Base-by-base conservation (phyloP, 176 grass and related monocot genomes). In the Ampelocalamus luodianensis region DNA sequence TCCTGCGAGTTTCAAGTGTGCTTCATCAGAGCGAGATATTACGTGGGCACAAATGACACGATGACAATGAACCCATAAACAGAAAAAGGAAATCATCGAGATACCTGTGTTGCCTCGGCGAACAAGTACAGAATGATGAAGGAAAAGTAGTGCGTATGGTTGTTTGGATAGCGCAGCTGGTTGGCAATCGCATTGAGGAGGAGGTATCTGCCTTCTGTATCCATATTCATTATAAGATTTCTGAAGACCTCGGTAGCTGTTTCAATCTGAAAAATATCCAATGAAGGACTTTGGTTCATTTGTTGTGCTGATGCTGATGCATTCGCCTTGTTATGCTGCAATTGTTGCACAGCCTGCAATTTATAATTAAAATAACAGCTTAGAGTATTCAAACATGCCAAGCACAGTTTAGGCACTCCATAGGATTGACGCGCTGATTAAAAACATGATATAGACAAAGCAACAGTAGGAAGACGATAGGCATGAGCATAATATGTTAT, bases 101-200 rank as follows among this genome's bases (percentile, higher is more conserved):
- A 39, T 88, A 98, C 96, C 89, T 90, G 84, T 55, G 77, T 92
- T 71, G 91, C 87, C 74, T 98, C 93, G 0, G 91, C 91, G 86
- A 94, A 98, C 79, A 98, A 83, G 85, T 95, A 98, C 7, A 98
- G 80, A 84, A 98, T 92, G 27, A 98, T 90, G 59, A 98, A 98
- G 14, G 93, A 95, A 51, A 92, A 98, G 83, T 98, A 98, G 86
- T 98, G 93, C 17, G 93, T 95, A 81, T 98, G 96, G 77, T 93
- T 98, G 79, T 98, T 98, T 72, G 96, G 96, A 74, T 95, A 98
- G 42, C 93, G 85, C 45, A 98, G 80, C 79, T 95, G 93, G 86
- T 98, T 98, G 39, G 93, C 91, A 79, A 95, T 92, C 0, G 96
- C 96, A 83, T 98, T 98, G 69, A 98, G 87, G 18, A 95, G 82